phyloP scores from a whole-genome alignment of 2,329 filamentous ascomycete genomes.

The Trichophyton schoenleinii region DNA sequence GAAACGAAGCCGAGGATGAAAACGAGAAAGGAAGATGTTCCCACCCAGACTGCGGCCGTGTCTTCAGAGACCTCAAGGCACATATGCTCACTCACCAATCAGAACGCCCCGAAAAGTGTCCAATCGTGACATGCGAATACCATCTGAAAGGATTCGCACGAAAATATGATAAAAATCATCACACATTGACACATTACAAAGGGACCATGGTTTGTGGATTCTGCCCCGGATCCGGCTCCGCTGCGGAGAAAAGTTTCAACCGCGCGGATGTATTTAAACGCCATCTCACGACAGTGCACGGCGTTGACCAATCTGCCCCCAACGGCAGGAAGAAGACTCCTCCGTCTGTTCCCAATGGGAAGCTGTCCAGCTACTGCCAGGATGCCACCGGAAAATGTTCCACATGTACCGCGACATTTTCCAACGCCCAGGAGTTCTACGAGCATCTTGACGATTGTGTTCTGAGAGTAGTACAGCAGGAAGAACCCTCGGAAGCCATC shows the following conservation, averaged over 20 bases:
- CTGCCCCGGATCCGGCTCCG: constrained; percentile 76
- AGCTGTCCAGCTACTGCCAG: constrained; percentile 56
- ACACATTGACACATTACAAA: constrained; percentile 92
- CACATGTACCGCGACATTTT: constrained; percentile 75
- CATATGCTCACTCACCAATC: constrained; percentile 91
- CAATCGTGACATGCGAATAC: constrained; percentile 83
- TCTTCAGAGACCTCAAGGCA: constrained; percentile 84
- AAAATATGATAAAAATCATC: constrained; percentile 93
- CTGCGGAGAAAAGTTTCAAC: constrained; percentile 91
- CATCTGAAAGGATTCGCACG: constrained; percentile 83
- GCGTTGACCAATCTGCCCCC: constrained; percentile 82
- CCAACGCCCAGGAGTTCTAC: constrained; percentile 88
- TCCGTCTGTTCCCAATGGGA: constrained; percentile 41
- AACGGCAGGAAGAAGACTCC: constrained; percentile 71
- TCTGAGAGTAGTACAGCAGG: constrained; percentile 49
- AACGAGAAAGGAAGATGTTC: constrained; percentile 60
- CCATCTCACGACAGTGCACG: constrained; percentile 79
- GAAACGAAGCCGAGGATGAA: constrained; percentile 47
- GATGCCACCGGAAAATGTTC: constrained; percentile 81
- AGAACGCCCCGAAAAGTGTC: constrained; percentile 87
- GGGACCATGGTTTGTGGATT: constrained; percentile 95
- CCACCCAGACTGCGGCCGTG: constrained; percentile 68
- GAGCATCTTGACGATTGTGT: constrained; percentile 75
- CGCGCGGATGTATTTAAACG: constrained; percentile 92
- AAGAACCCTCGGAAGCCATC: constrained; percentile 46